Percentiles rank a stretch among this genome's conserved stretches.
These are phyloP conservation scores for Alternaria postmessia DNA, from an alignment of 2,329 filamentous ascomycete species.

Conservation along the genomic window DNA sequence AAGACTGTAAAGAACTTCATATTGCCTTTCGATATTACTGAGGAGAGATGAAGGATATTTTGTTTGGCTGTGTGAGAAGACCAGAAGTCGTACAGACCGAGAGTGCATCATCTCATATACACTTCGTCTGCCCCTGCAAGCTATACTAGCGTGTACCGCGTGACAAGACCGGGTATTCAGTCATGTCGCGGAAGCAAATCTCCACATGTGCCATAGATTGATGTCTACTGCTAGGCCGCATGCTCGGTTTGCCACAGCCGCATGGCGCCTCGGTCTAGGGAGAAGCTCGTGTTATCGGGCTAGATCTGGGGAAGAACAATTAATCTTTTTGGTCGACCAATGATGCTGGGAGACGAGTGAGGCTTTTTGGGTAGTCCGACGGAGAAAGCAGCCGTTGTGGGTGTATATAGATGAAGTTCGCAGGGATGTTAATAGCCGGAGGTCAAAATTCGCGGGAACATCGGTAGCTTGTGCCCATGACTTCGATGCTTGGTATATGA, in stretches of 20 bases:
- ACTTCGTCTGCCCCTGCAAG: background rate
- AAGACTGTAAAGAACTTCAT: slow-evolving; percentile 36
- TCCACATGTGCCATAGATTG: slow-evolving; percentile 3
- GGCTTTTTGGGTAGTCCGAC: slow-evolving; percentile 22
- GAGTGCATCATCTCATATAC: slow-evolving; percentile 17
- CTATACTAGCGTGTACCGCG: slow-evolving; percentile 7
- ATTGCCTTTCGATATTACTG: slow-evolving; percentile 5
- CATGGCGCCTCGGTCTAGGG: slow-evolving; percentile 23
- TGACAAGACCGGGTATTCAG: slow-evolving; percentile 20
- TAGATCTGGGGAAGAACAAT: slow-evolving; percentile 6
- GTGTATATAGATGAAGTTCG: slow-evolving; percentile 31
- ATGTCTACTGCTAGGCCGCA: slow-evolving; percentile 8
- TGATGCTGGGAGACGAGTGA: background rate
- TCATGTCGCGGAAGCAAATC: slow-evolving; percentile 2
- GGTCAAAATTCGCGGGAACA: slow-evolving; percentile 19
- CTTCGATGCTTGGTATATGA: slow-evolving; percentile 20
- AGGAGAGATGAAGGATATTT: slow-evolving; percentile 2
- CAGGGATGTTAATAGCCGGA: slow-evolving; percentile 40
- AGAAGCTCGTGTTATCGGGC: slow-evolving; percentile 21
- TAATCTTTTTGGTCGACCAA: slow-evolving; percentile 9
- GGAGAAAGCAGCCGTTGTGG: slow-evolving; percentile 29
- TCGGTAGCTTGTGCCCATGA: slow-evolving; percentile 26
- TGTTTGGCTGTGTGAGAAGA: background rate
- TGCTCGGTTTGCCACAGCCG: slow-evolving; percentile 13
- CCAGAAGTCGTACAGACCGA: background rate